Evolutionary conservation across 192 early-diverging fungal species (phyloP), one percentile per base, ranked within the genome.

Genomic region (Neocallimastix lanati): DNA sequence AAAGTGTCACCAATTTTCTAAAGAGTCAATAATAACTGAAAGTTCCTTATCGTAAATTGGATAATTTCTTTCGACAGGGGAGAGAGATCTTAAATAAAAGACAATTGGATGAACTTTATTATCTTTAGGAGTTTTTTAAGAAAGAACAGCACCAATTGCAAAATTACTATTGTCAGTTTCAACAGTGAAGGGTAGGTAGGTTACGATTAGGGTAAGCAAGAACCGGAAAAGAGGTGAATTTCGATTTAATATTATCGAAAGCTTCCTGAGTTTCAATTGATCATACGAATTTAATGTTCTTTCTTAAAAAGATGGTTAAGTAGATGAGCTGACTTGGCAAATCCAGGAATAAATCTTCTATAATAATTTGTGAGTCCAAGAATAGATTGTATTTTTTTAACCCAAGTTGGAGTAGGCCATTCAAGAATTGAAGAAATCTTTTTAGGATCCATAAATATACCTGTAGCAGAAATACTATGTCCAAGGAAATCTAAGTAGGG

Each of bases 41-140:
- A 86, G 78, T 76, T 89, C 88, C 16, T 36, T 82, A 35, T 76
- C 84, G 78, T 82, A 79, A n/a, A 84, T 86, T 2, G 50, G n/a
- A 76, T 86, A 86, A 78, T 85, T 85, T 30, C 76, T 76, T 76
- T 86, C 80, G 14, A 82, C 80, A 0, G 35, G 76, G 13, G 58
- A 14, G 0, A 83, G 77, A 18, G 33, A 79, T 78, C 79, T 21
- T 14, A 81, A 84, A 18, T 77, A 79, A 30, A 79, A 86, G 2
- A 78, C 77, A 12, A 86, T 28, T 0, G 82, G 82, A 2, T 77
- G 78, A 33, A 33, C 30, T 33, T 11, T 33, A 33, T 33, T 33
- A 33, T 33, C 30, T 33, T 6, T 6, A 6, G 30, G 11, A 6
- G 4, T 6, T 33, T 33, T 29, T 77, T 88, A 86, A 18, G 80